phyloP scores from a whole-genome alignment of 129 eudicot species.

The Helianthus annuus region HanXRQr2.0-SUNRISE NC_035446.2:20555447-20555946 shows the following conservation, averaged over 20 bases:
- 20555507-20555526: constrained; percentile 82
- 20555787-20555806: constrained; percentile 35
- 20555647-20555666: not conserved
- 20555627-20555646: not conserved
- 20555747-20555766: not conserved
- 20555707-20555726: not conserved
- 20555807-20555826: constrained; percentile 57
- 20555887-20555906: constrained; percentile 58
- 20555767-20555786: not conserved
- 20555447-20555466: no score
- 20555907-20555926: constrained; percentile 76
- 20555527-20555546: constrained; percentile 46
- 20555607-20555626: not conserved
- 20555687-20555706: not conserved
- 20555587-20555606: constrained; percentile 56
- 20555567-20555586: constrained; percentile 85
- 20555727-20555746: constrained; percentile 2
- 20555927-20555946: not conserved
- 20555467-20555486: constrained; percentile 71
- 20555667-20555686: no score
- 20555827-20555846: constrained; percentile 75
- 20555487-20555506: constrained; percentile 88
- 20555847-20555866: constrained; percentile 85
- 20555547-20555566: constrained; percentile 73
- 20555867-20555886: constrained; percentile 90